Conservation (phyloP, 1,284 basidiomycete genomes). For the Cryptococcus sp. region DNA sequence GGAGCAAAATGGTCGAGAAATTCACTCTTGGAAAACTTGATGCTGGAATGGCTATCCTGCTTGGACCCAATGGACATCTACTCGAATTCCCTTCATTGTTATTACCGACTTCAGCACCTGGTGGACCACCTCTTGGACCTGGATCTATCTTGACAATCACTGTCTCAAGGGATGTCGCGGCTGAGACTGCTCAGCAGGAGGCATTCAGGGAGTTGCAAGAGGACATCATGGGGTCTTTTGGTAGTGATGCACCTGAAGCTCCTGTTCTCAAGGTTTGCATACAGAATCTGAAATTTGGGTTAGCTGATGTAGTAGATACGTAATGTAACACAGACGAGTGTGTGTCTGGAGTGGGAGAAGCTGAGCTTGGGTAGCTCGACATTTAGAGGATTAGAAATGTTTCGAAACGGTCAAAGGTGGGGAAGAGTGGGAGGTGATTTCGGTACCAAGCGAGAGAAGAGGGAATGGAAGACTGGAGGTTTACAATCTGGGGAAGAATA, state of each 20-base stretch:
- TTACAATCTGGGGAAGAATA: conserved; percentile 84
- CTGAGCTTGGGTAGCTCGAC: conserved; percentile 79
- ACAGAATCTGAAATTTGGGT: not conserved
- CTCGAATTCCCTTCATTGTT: conserved; percentile 94
- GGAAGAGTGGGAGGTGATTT: conserved; percentile 51
- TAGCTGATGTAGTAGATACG: conserved; percentile 54
- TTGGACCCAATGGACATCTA: conserved; percentile 85
- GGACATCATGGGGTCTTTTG: conserved; percentile 71
- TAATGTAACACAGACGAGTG: conserved; percentile 90
- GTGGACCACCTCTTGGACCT: conserved; percentile 68
- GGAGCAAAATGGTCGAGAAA: conserved; percentile 32
- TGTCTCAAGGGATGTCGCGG: conserved; percentile 73
- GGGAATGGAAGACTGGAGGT: conserved; percentile 69
- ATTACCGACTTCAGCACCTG: conserved; percentile 55
- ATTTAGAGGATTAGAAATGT: conserved; percentile 81
- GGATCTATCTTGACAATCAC: conserved; percentile 97
- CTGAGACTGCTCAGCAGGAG: conserved; percentile 72
- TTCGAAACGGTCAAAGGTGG: conserved; percentile 80
- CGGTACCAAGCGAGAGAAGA: conserved; percentile 33
- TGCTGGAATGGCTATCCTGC: conserved; percentile 60
- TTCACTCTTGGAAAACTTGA: conserved; percentile 70
- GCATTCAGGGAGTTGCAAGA: conserved; percentile 80
- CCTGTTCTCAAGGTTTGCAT: conserved; percentile 53
- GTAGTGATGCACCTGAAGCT: conserved; percentile 61
- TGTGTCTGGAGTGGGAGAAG: conserved; percentile 84